Conservation (phyloP, 176 grass and related monocot genomes). For the Oryza australiensis region DNA sequence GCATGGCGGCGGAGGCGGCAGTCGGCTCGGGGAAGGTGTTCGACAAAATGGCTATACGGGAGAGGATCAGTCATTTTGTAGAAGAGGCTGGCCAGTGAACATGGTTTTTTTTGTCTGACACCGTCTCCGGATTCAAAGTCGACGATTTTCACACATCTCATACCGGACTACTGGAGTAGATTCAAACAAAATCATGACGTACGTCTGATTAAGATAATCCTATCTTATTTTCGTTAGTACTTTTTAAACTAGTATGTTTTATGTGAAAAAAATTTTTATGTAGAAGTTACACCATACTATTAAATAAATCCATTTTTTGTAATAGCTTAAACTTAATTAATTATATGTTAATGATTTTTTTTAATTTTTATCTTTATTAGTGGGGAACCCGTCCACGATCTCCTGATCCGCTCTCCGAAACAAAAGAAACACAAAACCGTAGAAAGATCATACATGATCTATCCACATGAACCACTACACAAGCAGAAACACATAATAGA, state of each 20-base stretch:
- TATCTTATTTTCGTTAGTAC: no score
- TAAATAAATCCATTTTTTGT: no score
- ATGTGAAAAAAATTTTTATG: no score
- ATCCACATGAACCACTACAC: background rate
- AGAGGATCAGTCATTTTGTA: background rate
- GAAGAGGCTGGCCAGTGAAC: background rate
- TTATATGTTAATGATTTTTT: no score
- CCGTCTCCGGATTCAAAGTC: background rate
- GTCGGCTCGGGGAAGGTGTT: background rate
- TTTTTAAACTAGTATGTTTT: no score
- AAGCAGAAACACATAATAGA: no score
- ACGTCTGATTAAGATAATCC: no score
- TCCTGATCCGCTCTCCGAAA: background rate
- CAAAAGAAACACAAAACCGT: background rate
- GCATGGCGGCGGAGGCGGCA: slow-evolving; percentile 35
- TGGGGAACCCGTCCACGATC: no score
- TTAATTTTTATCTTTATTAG: no score
- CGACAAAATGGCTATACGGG: slow-evolving; percentile 32
- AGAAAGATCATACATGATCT: background rate
- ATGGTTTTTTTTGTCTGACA: no score
- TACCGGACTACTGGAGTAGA: background rate
- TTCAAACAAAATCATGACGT: background rate
- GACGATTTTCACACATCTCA: background rate
- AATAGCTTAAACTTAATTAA: no score
- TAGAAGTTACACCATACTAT: no score